Evolutionary conservation across 352 stramenopile species (phyloP), one percentile per base, ranked within the genome.

Genomic region (Globisporangium apiculatum): DNA sequence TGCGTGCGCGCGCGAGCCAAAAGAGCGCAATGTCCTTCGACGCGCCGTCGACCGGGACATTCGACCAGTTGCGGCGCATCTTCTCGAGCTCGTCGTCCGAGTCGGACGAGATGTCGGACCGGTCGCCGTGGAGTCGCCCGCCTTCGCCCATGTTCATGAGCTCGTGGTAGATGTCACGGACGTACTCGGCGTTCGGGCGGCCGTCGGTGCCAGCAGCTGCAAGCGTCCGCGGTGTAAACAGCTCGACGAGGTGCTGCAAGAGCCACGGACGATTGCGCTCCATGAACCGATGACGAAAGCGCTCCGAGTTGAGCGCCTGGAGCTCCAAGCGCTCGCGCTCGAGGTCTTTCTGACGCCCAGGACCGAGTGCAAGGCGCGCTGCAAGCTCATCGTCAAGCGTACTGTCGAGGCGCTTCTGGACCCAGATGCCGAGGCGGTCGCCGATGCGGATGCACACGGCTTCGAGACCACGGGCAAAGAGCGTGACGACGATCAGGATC

Each of bases 211-310:
- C 64, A 0, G 65, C 60, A 3, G 75, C 68, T 53, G 95, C 71
- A 41, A 98, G 72, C 43, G 87, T 95, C 9, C 94, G 73, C 11
- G 96, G 95, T 35, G 96, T 99, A 53, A 99, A 91, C 17, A 99
- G 74, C 65, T 99, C 95, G 1, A 94, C 86, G 14, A 99, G 74
- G 70, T 99, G 96, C 61, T 98, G 92, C 14, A 99, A 66, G 35
- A 99, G 91, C 96, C 96, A 99, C 17, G 96, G 95, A 0, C 91
- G 77, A 71, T 99, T 99, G 49, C 94, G 88, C 49, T 99, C 94
- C 41, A 99, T 78, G 66, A 99, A 99, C 11, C 96, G 84, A 61
- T 98, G 94, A 10, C 95, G 81, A 69, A 99, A 99, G 12, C 89
- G 74, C 66, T 98, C 95, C 64, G 87, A 98, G 72, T 99, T 99